Base-by-base conservation (phyloP, 805 yeast species). In the Metschnikowia matae region DNA sequence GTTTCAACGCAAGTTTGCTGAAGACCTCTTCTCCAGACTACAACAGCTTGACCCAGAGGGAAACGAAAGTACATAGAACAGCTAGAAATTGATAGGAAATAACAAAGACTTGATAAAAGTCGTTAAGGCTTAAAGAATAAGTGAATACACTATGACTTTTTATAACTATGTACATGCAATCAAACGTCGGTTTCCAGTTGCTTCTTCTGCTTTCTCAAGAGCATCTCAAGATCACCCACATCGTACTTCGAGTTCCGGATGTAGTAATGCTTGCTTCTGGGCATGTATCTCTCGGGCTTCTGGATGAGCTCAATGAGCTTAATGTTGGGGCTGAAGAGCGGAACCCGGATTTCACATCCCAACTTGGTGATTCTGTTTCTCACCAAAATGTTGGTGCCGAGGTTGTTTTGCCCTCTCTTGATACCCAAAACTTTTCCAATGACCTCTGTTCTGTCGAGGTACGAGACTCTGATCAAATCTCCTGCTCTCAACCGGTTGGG, bases 241-340 rank as follows among this genome's bases (percentile, higher is more conserved):
- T 88, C 96, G 66, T 83, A 71, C 63, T 81, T 83, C 46, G 85
- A 77, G 67, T 80, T 85, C 73, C 97, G 86, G 63, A 94, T 86
- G 70, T 89, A 94, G 77, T 85, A 91, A 61, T 89, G 92, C 76
- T 89, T 92, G 70, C 83, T 82, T 80, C 96, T 83, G 11, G 73
- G 62, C 75, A 86, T 82, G 68, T 89, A 84, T 62, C 79, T 80
- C 55, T 71, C 68, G 36, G 96, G 92, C 68, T 84, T 84, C 68
- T 87, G 79, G 54, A 92, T 68, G 37, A 90, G 67, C 68, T 91
- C 97, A 48, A 92, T 76, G 67, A 85, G 81, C 54, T 83, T 80
- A 49, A 94, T 77, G 48, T 82, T 74, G 6, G 97, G 97, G 54
- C 85, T 86, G 73, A 77, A 92, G 23, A 92, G 69, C 29, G 92